A percentile compares a stretch with the other conserved stretches of the same genome.
phyloP scores from a whole-genome alignment of 371 early-diverging fungal genomes.

The Synchytrium microbalum region DNA sequence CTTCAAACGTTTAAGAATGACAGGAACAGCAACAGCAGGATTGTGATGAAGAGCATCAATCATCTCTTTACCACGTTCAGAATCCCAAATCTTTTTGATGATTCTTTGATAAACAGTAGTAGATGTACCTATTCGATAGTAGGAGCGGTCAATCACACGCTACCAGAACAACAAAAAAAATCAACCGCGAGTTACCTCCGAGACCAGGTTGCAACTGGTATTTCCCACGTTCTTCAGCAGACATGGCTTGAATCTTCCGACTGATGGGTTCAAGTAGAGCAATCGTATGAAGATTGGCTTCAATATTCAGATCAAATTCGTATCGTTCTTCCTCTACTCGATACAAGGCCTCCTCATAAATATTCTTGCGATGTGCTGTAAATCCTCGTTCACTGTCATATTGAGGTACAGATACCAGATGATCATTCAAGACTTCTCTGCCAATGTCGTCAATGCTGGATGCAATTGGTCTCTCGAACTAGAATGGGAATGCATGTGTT shows the following conservation, averaged over 20 bases:
- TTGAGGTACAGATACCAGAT: slow-evolving; percentile 91
- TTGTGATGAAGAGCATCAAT: slow-evolving; percentile 87
- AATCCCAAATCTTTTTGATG: slow-evolving; percentile 89
- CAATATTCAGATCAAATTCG: slow-evolving; percentile 96
- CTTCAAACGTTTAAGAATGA: slow-evolving; percentile 92
- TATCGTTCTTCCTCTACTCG: slow-evolving; percentile 97
- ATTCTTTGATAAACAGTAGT: slow-evolving; percentile 80
- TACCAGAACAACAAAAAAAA: background rate
- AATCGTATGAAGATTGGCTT: slow-evolving; percentile 88
- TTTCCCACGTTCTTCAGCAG: slow-evolving; percentile 63
- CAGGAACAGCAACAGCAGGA: slow-evolving; percentile 89
- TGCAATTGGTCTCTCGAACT: slow-evolving; percentile 44
- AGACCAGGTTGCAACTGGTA: slow-evolving; percentile 68
- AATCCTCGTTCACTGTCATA: slow-evolving; percentile 93
- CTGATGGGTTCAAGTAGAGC: slow-evolving; percentile 83
- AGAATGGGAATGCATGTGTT: too few species aligned
- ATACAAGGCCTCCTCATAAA: slow-evolving; percentile 94
- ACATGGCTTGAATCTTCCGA: slow-evolving; percentile 66
- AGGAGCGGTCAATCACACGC: background rate
- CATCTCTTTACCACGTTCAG: slow-evolving; percentile 75
- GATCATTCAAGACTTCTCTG: slow-evolving; percentile 92
- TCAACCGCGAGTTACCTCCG: slow-evolving; percentile 52
- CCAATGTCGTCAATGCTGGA: slow-evolving; percentile 83
- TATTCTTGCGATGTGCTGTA: slow-evolving; percentile 87
- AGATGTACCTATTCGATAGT: slow-evolving; percentile 47